A percentile compares a stretch with the other conserved stretches of the same genome.
These are phyloP conservation scores for Oxalis stricta DNA, from an alignment of 441 rosid genomes.

Conservation along the genomic window DNA sequence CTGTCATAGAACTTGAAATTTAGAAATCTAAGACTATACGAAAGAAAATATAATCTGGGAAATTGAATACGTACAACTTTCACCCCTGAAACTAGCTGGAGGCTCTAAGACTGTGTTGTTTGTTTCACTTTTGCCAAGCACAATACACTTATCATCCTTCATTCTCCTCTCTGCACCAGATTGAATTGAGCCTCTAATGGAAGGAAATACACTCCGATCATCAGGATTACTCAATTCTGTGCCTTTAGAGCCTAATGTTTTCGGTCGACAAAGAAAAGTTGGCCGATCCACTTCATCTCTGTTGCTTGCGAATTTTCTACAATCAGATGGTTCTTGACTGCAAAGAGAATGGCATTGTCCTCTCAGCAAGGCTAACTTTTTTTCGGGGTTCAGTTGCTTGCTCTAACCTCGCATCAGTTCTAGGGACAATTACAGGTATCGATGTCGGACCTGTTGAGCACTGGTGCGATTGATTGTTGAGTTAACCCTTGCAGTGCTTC, in stretches of 20 bases:
- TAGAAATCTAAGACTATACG: not conserved
- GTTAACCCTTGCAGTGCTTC: constrained; percentile 35
- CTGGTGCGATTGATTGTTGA: constrained; percentile 35
- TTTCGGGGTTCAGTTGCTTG: constrained; percentile 54
- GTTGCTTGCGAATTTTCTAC: constrained; percentile 38
- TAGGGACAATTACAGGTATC: constrained; percentile 72
- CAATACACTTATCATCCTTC: constrained; percentile 39
- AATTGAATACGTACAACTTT: constrained; percentile 41
- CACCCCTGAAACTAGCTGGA: constrained; percentile 37
- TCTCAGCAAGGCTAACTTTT: constrained; percentile 68
- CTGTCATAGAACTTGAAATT: not conserved
- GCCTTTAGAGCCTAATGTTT: constrained; percentile 27
- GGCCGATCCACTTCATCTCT: constrained; percentile 57
- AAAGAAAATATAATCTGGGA: not conserved
- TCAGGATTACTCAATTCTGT: constrained; percentile 22
- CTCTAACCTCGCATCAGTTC: constrained; percentile 47
- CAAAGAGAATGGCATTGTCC: constrained; percentile 96
- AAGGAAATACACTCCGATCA: constrained; percentile 29
- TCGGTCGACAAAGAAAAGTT: constrained; percentile 32
- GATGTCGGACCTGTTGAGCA: constrained; percentile 42
- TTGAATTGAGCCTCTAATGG: constrained; percentile 30
- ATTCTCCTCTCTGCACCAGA: constrained; percentile 38
- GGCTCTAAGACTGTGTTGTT: constrained; percentile 36
- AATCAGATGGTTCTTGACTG: constrained; percentile 66
- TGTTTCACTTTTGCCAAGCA: constrained; percentile 33